Evolutionary conservation across 768 basidiomycete genomes (phyloP), one percentile per base, ranked within the genome.

Genomic region (Tubosaeta brunneosetosa): DNA sequence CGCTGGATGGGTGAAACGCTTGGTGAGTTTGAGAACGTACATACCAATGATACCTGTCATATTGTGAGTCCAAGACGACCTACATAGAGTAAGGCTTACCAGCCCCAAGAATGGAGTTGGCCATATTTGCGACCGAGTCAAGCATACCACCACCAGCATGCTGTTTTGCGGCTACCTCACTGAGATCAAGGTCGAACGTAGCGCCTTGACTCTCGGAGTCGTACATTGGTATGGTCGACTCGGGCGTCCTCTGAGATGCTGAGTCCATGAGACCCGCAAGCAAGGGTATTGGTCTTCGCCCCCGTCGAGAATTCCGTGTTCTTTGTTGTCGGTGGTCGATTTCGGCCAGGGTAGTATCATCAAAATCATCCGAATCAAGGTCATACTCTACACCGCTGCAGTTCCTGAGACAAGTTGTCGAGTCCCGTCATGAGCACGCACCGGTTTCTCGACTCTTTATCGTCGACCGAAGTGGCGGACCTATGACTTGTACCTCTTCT

Each of bases 31-130:
- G 32, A 41, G 38, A 44, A 49, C 12, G 29, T 11, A 57, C 74
- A 60, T 68, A 88, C 87, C 88, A 53, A 88, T 88, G 46, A 89
- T 89, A 41, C 86, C 86, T 86, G 61, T 32, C 36, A 43, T 29
- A 8, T 47, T 14, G 37, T 52, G 13, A 67, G 61, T 63, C 38
- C 51, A 58, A 60, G 60, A 33, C 8, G 34, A 51, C 6, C 47
- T 10, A 19, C 25, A 41, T 7, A 13, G 38, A 38, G 49, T 27
- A 44, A 34, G 56, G 46, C 74, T 73, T 70, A 82, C 93, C 94
- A 64, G 94, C 94, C 40, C 94, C 94, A 13, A 97, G 73, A 32
- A 98, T 97, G 2, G 91, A 93, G 66, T 98, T 97, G 19, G 92
- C 89, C 95, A 97, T 97, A 66, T 94, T 90, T 19, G 90, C 87